These are phyloP conservation scores for Mortierella antarctica DNA, from an alignment of 192 early-diverging fungal genomes.

Conservation along the genomic window DNA sequence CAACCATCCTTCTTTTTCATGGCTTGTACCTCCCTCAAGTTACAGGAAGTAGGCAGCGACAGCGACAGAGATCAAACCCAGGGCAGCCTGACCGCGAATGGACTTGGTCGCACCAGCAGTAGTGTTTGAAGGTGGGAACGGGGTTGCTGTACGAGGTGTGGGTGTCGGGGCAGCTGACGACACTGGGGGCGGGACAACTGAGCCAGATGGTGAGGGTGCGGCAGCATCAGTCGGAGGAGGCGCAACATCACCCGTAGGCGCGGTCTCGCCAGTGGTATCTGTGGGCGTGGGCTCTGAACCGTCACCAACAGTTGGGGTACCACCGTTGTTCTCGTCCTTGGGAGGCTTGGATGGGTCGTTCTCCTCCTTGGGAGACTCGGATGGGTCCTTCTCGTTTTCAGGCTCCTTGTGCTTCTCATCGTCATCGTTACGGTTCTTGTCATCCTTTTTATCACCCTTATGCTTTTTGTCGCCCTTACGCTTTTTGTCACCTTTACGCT, in stretches of 20 bases:
- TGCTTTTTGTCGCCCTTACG: background rate
- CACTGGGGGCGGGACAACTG: background rate
- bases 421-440: background rate
- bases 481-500: background rate
- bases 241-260: background rate
- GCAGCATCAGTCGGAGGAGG: background rate
- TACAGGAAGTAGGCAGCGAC: slow-evolving; percentile 10
- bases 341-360: background rate
- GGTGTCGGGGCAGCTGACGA: background rate
- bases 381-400: background rate
- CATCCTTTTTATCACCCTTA: background rate
- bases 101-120: background rate
- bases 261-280: background rate
- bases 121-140: slow-evolving; percentile 9
- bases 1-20: background rate
- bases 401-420: background rate
- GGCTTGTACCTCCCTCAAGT: background rate
- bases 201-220: background rate
- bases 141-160: slow-evolving; percentile 1
- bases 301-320: background rate
- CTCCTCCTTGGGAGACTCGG: background rate
- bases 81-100: background rate
- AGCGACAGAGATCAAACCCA: slow-evolving; percentile 10
- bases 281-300: background rate
- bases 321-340: background rate